Base-by-base conservation (phyloP, 1,284 basidiomycete genomes). In the Violaceomyces palustris region DNA sequence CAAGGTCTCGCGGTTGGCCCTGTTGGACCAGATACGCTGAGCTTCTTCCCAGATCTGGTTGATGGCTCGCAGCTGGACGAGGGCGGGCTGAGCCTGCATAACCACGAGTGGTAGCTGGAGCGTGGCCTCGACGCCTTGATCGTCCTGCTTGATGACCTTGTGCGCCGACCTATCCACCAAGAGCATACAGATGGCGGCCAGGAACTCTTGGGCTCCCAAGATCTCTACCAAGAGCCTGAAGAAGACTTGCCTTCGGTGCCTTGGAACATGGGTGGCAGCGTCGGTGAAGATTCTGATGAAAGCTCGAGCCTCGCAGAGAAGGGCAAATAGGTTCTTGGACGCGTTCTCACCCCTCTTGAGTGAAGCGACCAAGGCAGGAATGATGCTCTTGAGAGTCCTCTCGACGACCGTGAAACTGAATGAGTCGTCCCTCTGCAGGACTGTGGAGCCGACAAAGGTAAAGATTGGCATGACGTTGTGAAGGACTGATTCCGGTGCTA, bases 391-490 rank as follows among this genome's bases (percentile, higher is more conserved):
- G 43, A 97, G 83, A 1, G 92, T 96, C 86, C 87, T 88, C 72
- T 96, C 90, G 10, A 98, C 88, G 4, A 98, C 91, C 23, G 84
- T 82, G 77, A 96, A 92, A 69, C 87, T 93, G 75, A 92, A 93
- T 0, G 86, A 82, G 71, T 99, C 94, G 68, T 99, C 94, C 34
- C 92, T 81, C 73, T 96, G 91, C 76, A 98, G 86, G 18, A 97
- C 85, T 49, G 90, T 90, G 7, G 89, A 87, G 22, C 94, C 93
- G 85, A 98, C 96, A 77, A 97, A 98, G 0, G 93, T 97, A 77
- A 99, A 97, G 45, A 99, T 86, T 6, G 94, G 92, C 90, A 98
- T 97, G 50, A 96, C 82, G 65, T 94, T 91, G 72, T 89, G 89
- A 23, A 97, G 78, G 12, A 94, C 88, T 7, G 88, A 85, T 48